Evolutionary conservation across 2,329 filamentous ascomycete species (phyloP), one percentile per base, ranked within the genome.

Genomic region (Botrytis byssoidea): DNA sequence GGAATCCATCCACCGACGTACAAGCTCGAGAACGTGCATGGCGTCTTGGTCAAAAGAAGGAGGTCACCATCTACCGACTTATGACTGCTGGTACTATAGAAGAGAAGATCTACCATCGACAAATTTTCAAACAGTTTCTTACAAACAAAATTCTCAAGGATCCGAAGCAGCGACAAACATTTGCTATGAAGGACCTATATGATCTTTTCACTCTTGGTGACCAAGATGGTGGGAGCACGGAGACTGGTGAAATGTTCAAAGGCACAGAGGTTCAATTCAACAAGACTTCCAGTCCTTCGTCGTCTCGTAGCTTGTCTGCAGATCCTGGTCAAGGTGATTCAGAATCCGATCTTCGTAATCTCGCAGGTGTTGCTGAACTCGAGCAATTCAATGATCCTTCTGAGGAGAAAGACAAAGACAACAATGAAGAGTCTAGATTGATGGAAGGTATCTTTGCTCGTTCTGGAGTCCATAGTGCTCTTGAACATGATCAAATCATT

Each of bases 81-180:
- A 97, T 99, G 93, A 97, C 94, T 6, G 94, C 95, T 8, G 96
- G 96, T 1, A 99, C 97, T 0, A 99, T 99, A 37, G 96, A 99
- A 81, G 96, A 99, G 83, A 99, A 99, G 84, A 99, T 99, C 44
- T 99, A 98, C 76, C 95, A 99, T 82, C 92, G 97, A 25, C 96
- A 99, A 80, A 96, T 99, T 69, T 99, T 97, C 86, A 99, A 99
- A 83, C 95, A 98, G 79, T 98, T 98, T 80, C 86, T 99, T 75
- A 96, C 94, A 5, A 97, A 98, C 84, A 98, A 98, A 82, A 95
- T 99, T 10, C 83, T 99, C 69, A 95, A 93, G 78, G 95, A 99
- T 79, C 94, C 96, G 0, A 97, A 97, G 80, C 95, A 98, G 82
- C 90, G 93, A 35, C 93, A 96, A 77, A 94, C 92, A 0, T 97